These are phyloP conservation scores for Aspergillaceae sp. DNA, from an alignment of 2,329 filamentous ascomycete genomes.

Conservation along the genomic window DNA sequence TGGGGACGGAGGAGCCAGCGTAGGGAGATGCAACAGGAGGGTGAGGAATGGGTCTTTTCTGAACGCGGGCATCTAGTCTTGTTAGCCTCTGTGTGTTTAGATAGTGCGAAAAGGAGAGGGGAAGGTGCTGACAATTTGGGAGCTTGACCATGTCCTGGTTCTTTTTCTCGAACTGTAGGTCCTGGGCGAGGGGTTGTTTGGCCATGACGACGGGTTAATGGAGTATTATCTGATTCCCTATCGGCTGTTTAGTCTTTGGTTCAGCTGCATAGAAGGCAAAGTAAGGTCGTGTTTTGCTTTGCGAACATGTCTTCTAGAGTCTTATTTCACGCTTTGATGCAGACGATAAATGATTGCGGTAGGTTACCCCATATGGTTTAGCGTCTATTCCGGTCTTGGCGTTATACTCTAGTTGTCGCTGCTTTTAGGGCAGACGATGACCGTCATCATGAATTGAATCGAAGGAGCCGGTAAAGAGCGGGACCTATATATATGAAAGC, in stretches of 20 bases:
- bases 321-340: too few species aligned
- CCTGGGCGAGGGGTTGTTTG: constrained; percentile 15
- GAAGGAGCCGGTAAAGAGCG: not conserved
- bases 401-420: too few species aligned
- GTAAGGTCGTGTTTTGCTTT: too few species aligned
- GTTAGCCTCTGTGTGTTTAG: constrained; percentile 1
- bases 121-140: constrained; percentile 23
- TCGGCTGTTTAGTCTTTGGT: too few species aligned
- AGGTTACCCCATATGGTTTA: too few species aligned
- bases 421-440: too few species aligned
- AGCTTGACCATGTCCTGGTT: constrained; percentile 29
- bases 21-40: constrained; percentile 48
- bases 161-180: constrained; percentile 32
- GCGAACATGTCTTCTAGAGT: too few species aligned
- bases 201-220: constrained; percentile 8
- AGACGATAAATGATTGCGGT: too few species aligned
- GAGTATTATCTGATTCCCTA: not conserved
- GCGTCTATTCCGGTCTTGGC: too few species aligned
- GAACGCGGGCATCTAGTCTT: constrained; percentile 36
- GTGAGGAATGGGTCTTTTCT: constrained; percentile 52
- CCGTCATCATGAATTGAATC: not conserved
- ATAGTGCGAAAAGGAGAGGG: not conserved
- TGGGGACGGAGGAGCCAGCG: constrained; percentile 40
- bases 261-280: too few species aligned
- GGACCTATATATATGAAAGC: too few species aligned